Evolutionary conservation across 805 yeast species (phyloP), one percentile per base, ranked within the genome.

Genomic region (Metschnikowia sp.): DNA sequence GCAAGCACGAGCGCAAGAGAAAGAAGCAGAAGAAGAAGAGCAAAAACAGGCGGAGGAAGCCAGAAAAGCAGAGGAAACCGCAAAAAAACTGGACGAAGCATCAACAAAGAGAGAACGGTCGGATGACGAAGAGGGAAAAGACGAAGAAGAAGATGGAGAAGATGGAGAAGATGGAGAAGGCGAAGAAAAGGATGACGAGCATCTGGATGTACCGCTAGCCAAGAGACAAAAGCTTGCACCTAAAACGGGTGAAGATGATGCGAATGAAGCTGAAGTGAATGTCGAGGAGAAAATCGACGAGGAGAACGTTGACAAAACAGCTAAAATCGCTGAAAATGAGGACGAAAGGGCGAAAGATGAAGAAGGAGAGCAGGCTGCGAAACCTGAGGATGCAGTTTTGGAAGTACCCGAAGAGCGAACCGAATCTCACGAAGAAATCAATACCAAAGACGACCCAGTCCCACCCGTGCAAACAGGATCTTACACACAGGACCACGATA

Each of bases 401-500:
- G 36, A 28, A 32, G 42, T 26, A 10, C 29, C 36, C 12, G 47
- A 30, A 3, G 46, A 13, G 34, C 34, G 11, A 13, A 15, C 8
- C 15, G 39, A 10, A 33, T 45, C 31, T 32, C 28, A 34, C 13
- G 43, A 43, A 30, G 32, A 19, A 3, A 34, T 65, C 12, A 68
- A 64, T 49, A 57, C 66, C 2, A 56, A 59, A 29, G 61, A 56
- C 36, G 71, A 65, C 36, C 66, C 68, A 8, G 64, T 71, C 8
- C 81, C 82, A 1, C 80, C 82, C 2, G 74, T 71, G 3, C 81
- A 73, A 47, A 48, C 51, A 5, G 78, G 76, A 0, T 67, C 70
- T 12, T 73, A 60, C 52, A 73, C 78, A 3, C 77, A 66, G 29
- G 81, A 76, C 36, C 78, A 79, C 52, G 87, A 82, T 59, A 82